Evolutionary conservation across 148 eudicot genomes (phyloP).

Genomic region (Vaccinium vitisidaea): DNA sequence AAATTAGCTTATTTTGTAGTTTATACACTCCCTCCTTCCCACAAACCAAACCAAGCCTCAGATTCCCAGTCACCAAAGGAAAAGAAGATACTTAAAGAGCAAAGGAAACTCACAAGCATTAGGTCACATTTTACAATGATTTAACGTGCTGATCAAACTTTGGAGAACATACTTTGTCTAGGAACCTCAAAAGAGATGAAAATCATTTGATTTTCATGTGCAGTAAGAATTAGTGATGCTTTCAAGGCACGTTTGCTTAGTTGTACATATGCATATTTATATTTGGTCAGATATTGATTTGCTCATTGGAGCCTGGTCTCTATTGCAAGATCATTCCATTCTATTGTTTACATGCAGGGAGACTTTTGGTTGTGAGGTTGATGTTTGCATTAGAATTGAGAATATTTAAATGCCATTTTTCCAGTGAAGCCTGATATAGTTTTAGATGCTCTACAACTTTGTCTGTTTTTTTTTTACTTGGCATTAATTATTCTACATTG

Average conservation of each 20-base stretch:
- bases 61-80: neutral
- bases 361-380: neutral
- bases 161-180: neutral
- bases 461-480: neutral
- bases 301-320: neutral
- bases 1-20: neutral
- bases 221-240: neutral
- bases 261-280: neutral
- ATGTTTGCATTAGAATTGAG: neutral
- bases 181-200: neutral
- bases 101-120: neutral
- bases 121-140: neutral
- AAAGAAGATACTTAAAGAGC: neutral
- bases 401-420: neutral
- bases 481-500: neutral
- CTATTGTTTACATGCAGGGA: neutral
- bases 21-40: neutral
- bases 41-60: neutral
- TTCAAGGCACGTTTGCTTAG: neutral
- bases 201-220: neutral
- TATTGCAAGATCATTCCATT: conserved; percentile 4
- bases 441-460: neutral
- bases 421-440: neutral
- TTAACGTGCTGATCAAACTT: neutral
- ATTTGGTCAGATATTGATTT: neutral